Percentiles rank a stretch among this genome's conserved stretches.
These are phyloP conservation scores for Microbotryum intermedium DNA, from an alignment of 1,284 basidiomycete genomes.

Conservation along the genomic window DNA sequence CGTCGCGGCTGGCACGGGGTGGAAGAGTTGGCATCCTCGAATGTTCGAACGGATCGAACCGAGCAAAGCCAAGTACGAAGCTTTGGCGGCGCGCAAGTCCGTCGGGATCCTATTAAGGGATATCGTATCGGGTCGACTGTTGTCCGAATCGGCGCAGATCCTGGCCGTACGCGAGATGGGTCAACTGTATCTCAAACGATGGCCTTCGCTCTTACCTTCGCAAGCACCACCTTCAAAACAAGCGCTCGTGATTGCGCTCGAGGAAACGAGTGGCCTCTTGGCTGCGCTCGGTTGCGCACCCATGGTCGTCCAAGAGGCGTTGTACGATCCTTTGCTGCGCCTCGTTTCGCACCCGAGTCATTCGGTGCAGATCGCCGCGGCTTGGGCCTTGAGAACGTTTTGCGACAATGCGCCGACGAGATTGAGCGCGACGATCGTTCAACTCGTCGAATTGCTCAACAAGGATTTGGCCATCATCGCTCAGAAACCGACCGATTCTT, in stretches of 20 bases:
- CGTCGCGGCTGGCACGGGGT: constrained; percentile 44
- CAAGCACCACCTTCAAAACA: constrained; percentile 61
- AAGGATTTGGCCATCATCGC: constrained; percentile 57
- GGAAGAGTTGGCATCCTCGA: constrained; percentile 21
- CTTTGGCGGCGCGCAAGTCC: constrained; percentile 59
- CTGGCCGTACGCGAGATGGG: constrained; percentile 79
- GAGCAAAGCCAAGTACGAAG: constrained; percentile 56
- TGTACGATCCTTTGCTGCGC: constrained; percentile 75
- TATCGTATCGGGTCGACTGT: constrained; percentile 74
- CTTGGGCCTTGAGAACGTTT: constrained; percentile 82
- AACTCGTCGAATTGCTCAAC: constrained; percentile 66
- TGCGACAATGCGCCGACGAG: constrained; percentile 79
- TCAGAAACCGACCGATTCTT: no score
- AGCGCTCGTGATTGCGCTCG: constrained; percentile 65
- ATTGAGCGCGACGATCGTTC: constrained; percentile 66
- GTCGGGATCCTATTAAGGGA: constrained; percentile 72
- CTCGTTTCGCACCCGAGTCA: constrained; percentile 81
- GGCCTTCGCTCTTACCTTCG: constrained; percentile 86
- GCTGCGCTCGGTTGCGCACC: constrained; percentile 88
- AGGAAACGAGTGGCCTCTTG: constrained; percentile 75
- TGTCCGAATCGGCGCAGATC: constrained; percentile 89
- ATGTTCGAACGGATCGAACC: constrained; percentile 23
- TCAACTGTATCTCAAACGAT: constrained; percentile 70
- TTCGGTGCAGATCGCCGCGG: constrained; percentile 71
- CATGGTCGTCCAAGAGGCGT: constrained; percentile 75